These are phyloP conservation scores for Pochonia chlamydosporia DNA, from an alignment of 2,329 filamentous ascomycete species.

Conservation along the genomic window DNA sequence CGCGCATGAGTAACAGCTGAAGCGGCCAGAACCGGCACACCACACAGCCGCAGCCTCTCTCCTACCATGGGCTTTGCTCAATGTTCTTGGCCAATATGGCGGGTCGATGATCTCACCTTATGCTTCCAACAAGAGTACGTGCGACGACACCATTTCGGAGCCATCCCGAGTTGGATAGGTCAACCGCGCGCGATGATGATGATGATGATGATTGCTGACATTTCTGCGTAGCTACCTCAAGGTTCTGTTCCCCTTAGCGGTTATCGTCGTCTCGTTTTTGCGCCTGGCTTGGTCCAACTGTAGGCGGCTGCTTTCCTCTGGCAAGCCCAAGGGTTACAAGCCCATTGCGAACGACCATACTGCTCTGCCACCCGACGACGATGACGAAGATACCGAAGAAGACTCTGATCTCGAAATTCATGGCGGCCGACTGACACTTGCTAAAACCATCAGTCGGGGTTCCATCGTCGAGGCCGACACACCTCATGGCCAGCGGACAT, in stretches of 20 bases:
- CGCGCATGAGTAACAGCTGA: background rate
- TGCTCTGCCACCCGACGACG: slow-evolving; percentile 41
- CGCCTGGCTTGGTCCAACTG: slow-evolving; percentile 56
- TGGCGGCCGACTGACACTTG: slow-evolving; percentile 51
- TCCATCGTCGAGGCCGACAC: slow-evolving; percentile 68
- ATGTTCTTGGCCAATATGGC: slow-evolving; percentile 56
- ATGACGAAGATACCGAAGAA: slow-evolving; percentile 54
- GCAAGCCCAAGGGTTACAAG: slow-evolving; percentile 50
- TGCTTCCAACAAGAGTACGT: slow-evolving; percentile 66
- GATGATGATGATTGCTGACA: background rate
- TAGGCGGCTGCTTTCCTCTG: slow-evolving; percentile 46
- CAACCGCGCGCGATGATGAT: too few relatives aligned
- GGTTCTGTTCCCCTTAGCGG: slow-evolving; percentile 69
- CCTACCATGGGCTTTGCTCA: slow-evolving; percentile 42
- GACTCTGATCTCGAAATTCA: slow-evolving; percentile 50
- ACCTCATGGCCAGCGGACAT: slow-evolving; percentile 65
- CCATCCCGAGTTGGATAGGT: background rate
- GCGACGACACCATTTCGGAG: slow-evolving; percentile 3
- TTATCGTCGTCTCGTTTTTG: slow-evolving; percentile 64
- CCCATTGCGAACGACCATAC: slow-evolving; percentile 45
- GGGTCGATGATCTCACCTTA: slow-evolving; percentile 55
- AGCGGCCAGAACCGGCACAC: slow-evolving; percentile 7
- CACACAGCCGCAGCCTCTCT: slow-evolving; percentile 6
- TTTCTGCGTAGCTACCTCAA: slow-evolving; percentile 38
- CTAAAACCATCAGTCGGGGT: slow-evolving; percentile 55